Conservation (phyloP, 1,139 yeast species). For the Debaryomyces coudertii region DNA sequence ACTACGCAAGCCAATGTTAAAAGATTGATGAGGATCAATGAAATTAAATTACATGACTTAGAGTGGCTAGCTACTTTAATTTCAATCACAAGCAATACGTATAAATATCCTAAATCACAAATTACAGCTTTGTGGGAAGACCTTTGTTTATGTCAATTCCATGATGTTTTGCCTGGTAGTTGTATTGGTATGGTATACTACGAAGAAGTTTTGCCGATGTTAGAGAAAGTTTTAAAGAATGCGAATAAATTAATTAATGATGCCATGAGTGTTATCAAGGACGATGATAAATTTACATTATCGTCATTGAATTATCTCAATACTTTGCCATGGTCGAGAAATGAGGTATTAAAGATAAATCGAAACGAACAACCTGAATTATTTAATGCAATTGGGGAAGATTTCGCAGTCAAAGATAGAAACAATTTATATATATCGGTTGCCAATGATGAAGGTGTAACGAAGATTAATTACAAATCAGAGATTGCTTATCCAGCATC, state of each 20-base stretch:
- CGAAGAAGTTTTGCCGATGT: slow-evolving; percentile 87
- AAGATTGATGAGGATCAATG: slow-evolving; percentile 77
- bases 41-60: slow-evolving; percentile 77
- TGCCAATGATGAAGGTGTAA: slow-evolving; percentile 15
- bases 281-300: slow-evolving; percentile 17
- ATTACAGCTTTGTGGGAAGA: slow-evolving; percentile 83
- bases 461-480: slow-evolving; percentile 21
- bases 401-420: slow-evolving; percentile 4
- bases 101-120: slow-evolving; percentile 69
- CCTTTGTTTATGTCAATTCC: slow-evolving; percentile 89
- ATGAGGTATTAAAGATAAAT: slow-evolving; percentile 50
- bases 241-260: slow-evolving; percentile 56
- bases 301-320: slow-evolving; percentile 44
- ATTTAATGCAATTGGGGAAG: slow-evolving; percentile 10
- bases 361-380: slow-evolving; percentile 15
- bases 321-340: slow-evolving; percentile 71
- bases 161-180: slow-evolving; percentile 95
- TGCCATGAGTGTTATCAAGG: slow-evolving; percentile 41
- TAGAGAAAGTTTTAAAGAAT: slow-evolving; percentile 55
- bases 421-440: slow-evolving; percentile 15
- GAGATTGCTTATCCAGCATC: slow-evolving; percentile 50
- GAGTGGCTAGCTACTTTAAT: slow-evolving; percentile 82
- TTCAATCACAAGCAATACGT: slow-evolving; percentile 54
- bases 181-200: slow-evolving; percentile 92
- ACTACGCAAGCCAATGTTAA: slow-evolving; percentile 91